Percentiles rank a stretch among this genome's conserved stretches.
These are phyloP conservation scores for Jatropha multifida DNA, from an alignment of 441 rosid genomes.

Conservation along the genomic window DNA sequence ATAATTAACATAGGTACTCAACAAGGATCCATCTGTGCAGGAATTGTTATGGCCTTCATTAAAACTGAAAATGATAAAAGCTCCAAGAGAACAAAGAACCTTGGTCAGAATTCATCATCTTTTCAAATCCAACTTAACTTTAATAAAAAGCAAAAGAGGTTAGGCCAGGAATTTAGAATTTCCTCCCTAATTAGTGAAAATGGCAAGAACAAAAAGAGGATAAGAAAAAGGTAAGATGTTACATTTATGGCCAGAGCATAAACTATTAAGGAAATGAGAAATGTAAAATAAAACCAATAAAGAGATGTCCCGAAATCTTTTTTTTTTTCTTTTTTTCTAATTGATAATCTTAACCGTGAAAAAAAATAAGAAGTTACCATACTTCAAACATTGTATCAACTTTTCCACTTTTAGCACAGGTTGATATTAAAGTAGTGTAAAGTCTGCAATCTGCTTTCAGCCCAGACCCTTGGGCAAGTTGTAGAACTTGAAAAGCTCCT, in stretches of 20 bases:
- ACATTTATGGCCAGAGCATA: not conserved
- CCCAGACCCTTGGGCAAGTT: slow-evolving; percentile 65
- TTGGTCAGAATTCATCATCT: not conserved
- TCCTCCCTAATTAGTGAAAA: not conserved
- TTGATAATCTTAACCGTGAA: not conserved
- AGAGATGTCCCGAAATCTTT: not conserved
- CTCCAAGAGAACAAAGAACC: slow-evolving; percentile 1
- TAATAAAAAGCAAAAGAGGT: not conserved
- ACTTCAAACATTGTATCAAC: slow-evolving; percentile 97
- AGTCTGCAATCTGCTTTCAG: slow-evolving; percentile 82
- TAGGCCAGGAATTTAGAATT: not conserved
- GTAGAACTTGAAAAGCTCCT: slow-evolving; percentile 80
- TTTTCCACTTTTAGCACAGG: slow-evolving; percentile 90
- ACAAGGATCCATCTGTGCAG: not conserved
- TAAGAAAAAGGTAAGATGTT: not conserved
- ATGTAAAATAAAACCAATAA: not conserved
- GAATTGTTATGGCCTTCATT: not conserved
- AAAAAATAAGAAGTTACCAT: slow-evolving; percentile 34
- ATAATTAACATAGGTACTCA: not conserved
- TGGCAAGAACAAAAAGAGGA: not conserved
- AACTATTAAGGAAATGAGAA: not conserved
- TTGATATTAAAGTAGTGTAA: slow-evolving; percentile 86
- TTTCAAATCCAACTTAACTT: not conserved
- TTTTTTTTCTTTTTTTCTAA: not conserved
- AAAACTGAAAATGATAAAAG: not conserved